phyloP scores from a whole-genome alignment of 768 basidiomycete genomes.

The Neoboletus magnificus region DNA sequence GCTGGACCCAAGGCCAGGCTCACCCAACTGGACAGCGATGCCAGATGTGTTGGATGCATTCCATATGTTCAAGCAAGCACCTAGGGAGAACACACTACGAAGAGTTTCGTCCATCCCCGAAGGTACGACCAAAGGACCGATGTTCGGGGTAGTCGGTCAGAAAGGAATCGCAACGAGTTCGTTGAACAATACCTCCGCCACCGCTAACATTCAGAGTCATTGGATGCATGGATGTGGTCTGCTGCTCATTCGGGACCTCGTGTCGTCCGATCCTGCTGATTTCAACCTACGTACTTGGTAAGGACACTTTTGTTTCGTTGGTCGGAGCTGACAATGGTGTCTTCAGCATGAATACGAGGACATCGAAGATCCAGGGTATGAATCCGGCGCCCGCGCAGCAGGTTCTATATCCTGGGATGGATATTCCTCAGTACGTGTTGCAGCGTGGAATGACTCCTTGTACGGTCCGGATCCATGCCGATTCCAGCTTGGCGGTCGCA shows the following conservation, averaged over 20 bases:
- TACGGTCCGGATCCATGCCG: not conserved
- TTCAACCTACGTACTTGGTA: constrained; percentile 18
- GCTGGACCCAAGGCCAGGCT: not conserved
- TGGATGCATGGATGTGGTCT: constrained; percentile 3
- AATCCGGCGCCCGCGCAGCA: not conserved
- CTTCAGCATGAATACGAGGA: constrained; percentile 3
- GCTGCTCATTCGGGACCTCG: constrained; percentile 13
- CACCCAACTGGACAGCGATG: constrained; percentile 18
- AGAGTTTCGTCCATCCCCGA: constrained; percentile 5
- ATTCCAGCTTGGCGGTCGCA: not conserved
- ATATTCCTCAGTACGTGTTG: not conserved
- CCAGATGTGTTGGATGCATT: constrained; percentile 17
- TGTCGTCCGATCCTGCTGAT: constrained; percentile 13
- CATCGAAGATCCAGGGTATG: not conserved
- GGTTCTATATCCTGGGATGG: constrained; percentile 1
- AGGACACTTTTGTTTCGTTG: not conserved
- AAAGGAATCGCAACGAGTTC: constrained; percentile 20
- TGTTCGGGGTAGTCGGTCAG: constrained; percentile 3
- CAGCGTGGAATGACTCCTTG: not conserved
- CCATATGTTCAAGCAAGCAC: constrained; percentile 11
- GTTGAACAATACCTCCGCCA: constrained; percentile 5
- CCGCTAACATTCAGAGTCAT: constrained; percentile 8
- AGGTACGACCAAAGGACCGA: not conserved
- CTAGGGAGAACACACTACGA: constrained; percentile 2
- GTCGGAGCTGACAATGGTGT: not conserved